These are phyloP conservation scores for Gymnopilus dilepis DNA, from an alignment of 768 basidiomycete species.

Conservation along the genomic window DNA sequence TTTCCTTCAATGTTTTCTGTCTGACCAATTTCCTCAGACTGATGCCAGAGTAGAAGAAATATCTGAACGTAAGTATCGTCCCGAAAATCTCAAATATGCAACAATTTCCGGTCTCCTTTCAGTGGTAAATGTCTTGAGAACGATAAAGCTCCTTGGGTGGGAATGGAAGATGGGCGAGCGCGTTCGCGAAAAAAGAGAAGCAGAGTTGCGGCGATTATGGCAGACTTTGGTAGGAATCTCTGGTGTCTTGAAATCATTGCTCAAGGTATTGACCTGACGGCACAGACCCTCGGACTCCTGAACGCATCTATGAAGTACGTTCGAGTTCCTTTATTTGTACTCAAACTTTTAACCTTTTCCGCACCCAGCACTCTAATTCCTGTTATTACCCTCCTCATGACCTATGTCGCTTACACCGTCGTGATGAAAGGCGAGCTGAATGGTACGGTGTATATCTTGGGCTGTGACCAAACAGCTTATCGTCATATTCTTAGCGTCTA, in stretches of 20 bases:
- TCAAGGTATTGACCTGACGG: too few species aligned
- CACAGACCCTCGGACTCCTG: slow-evolving; percentile 7
- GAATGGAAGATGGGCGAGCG: slow-evolving; percentile 60
- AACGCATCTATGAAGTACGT: slow-evolving; percentile 13
- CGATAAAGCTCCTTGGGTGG: slow-evolving; percentile 79
- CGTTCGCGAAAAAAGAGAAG: slow-evolving; percentile 62
- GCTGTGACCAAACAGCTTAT: not conserved
- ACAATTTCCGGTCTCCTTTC: too few species aligned
- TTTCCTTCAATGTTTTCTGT: not conserved
- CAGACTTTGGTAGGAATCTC: slow-evolving; percentile 42
- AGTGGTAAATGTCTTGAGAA: slow-evolving; percentile 64
- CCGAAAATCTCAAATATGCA: not conserved
- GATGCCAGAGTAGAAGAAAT: slow-evolving; percentile 67
- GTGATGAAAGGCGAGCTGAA: slow-evolving; percentile 29
- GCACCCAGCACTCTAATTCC: slow-evolving; percentile 60
- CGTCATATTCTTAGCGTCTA: slow-evolving; percentile 44
- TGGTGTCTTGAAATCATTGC: too few species aligned
- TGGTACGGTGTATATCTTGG: slow-evolving; percentile 17
- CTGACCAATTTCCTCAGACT: slow-evolving; percentile 27
- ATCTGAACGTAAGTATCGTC: slow-evolving; percentile 52
- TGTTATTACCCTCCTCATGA: slow-evolving; percentile 67
- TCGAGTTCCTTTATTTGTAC: not conserved
- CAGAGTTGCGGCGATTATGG: slow-evolving; percentile 63
- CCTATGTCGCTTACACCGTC: slow-evolving; percentile 62
- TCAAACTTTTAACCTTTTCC: not conserved